Evolutionary conservation across 148 eudicot genomes (phyloP).

Genomic region (Diospyros kaki): DNA sequence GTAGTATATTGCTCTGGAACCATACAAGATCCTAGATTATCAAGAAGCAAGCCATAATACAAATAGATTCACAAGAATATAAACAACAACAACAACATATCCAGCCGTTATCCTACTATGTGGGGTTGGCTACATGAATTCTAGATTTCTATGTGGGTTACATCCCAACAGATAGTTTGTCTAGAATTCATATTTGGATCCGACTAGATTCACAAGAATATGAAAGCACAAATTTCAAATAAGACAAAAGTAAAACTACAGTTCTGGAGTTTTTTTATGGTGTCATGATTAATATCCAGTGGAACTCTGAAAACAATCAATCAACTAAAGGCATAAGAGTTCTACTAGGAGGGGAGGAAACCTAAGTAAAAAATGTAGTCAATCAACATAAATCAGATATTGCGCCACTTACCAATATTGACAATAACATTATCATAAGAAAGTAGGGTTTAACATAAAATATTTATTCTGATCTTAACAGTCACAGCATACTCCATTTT

Average conservation of each 20-base stretch:
- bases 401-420: not conserved
- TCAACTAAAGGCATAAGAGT: not conserved
- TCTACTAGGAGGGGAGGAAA: not conserved
- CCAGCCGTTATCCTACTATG: no score
- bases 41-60: not conserved
- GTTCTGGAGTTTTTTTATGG: not conserved
- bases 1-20: conserved; percentile 66
- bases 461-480: not conserved
- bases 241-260: not conserved
- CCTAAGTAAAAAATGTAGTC: not conserved
- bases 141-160: no score
- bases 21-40: conserved; percentile 5
- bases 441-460: not conserved
- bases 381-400: not conserved
- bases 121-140: no score
- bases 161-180: no score
- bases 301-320: not conserved
- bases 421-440: not conserved
- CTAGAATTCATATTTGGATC: no score
- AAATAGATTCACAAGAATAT: not conserved
- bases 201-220: not conserved
- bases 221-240: not conserved
- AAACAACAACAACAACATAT: no score
- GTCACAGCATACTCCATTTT: not conserved
- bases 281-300: not conserved